Evolutionary conservation across 2,329 filamentous ascomycete genomes (phyloP).

Genomic region (Fonsecaea erecta): DNA sequence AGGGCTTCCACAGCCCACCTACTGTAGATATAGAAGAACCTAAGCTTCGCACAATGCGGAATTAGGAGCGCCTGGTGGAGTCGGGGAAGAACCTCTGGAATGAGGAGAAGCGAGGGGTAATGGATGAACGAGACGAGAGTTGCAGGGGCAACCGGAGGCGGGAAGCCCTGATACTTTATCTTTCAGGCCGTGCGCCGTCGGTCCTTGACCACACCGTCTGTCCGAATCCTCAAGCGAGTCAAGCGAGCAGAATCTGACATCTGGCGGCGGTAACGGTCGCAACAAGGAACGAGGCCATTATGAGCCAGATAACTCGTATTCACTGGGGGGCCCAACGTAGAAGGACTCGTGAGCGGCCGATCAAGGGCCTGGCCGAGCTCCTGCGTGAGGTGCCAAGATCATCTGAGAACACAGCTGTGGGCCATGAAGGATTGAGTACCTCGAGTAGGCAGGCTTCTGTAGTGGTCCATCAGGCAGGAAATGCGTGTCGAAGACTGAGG

Average conservation of each 20-base stretch:
- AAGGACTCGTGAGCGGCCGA: not conserved
- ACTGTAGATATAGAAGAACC: not conserved
- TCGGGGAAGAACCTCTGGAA: not conserved
- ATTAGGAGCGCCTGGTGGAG: not conserved
- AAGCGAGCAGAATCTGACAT: not conserved
- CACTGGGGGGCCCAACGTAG: not conserved
- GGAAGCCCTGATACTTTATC: not conserved
- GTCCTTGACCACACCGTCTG: not conserved
- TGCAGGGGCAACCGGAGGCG: not conserved
- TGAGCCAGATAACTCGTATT: not conserved
- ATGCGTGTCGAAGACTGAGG: not conserved
- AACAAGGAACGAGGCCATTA: not conserved
- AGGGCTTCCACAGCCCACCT: not conserved
- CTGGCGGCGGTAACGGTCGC: not conserved
- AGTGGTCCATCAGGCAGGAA: not conserved
- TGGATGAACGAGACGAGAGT: not conserved
- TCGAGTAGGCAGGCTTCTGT: not conserved
- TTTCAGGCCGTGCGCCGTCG: not conserved
- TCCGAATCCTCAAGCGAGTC: not conserved
- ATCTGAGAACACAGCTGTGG: not conserved
- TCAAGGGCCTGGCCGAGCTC: not conserved
- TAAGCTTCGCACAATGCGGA: not conserved
- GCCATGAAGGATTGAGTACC: not conserved
- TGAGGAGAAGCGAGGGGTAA: conserved; percentile 20
- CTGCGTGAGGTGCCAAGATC: not conserved